phyloP scores from a whole-genome alignment of 2,329 filamentous ascomycete genomes.

The Aspergillus awamori region DNA sequence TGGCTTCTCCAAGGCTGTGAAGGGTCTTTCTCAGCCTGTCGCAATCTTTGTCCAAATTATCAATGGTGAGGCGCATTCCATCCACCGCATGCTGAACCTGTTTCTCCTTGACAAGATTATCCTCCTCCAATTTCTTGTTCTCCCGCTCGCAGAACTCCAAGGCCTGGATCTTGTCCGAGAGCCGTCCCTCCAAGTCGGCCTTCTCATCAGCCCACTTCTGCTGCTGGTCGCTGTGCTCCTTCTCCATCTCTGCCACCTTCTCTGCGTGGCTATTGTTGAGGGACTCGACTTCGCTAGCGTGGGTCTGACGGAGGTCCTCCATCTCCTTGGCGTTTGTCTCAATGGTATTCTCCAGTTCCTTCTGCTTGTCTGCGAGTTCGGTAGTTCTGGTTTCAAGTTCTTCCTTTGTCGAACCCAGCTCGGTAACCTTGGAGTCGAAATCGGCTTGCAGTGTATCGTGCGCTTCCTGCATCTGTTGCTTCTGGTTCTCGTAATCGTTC shows the following conservation, averaged over 20 bases:
- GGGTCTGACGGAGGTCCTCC: conserved; percentile 26
- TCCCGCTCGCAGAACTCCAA: conserved; percentile 49
- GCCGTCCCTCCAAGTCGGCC: conserved; percentile 34
- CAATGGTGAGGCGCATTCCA: conserved; percentile 52
- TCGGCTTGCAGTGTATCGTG: conserved; percentile 41
- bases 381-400: conserved; percentile 24
- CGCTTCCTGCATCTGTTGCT: conserved; percentile 41
- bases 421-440: conserved; percentile 39
- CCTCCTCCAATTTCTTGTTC: conserved; percentile 47
- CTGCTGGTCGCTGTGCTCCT: conserved; percentile 34
- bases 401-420: conserved; percentile 32
- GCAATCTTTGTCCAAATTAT: conserved; percentile 54
- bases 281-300: conserved; percentile 30
- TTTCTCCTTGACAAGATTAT: conserved; percentile 50
- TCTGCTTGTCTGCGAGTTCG: conserved; percentile 25
- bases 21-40: conserved; percentile 54
- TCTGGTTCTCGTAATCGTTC: conserved; percentile 41
- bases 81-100: conserved; percentile 49
- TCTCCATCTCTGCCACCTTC: conserved; percentile 31
- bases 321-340: conserved; percentile 33
- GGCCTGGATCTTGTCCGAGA: conserved; percentile 47
- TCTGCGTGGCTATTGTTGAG: conserved; percentile 31
- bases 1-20: conserved; percentile 55
- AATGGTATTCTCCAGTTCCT: conserved; percentile 37
- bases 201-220: conserved; percentile 38